Evolutionary conservation across 169 alveolate species (phyloP).

Genomic region (Eimeria brunetti): DNA sequence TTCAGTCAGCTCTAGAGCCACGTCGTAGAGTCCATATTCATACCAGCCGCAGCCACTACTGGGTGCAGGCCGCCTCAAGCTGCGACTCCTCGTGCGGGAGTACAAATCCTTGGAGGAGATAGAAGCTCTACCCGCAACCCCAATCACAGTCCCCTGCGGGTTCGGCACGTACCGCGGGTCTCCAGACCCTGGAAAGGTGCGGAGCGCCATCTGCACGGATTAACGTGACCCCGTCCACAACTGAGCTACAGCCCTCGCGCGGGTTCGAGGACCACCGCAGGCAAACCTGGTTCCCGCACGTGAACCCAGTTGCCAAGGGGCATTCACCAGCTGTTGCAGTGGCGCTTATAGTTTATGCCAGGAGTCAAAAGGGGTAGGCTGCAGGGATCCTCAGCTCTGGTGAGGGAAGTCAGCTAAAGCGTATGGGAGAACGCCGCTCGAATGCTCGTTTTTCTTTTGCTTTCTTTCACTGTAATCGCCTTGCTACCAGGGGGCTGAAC

Average conservation of each 20-base stretch:
- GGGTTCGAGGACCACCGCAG: background rate
- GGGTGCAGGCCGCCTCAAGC: background rate
- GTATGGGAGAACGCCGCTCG: background rate
- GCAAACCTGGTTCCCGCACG: background rate
- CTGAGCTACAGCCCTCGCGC: background rate
- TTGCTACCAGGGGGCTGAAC: background rate
- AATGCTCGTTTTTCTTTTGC: background rate
- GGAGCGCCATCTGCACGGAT: background rate
- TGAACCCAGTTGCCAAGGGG: background rate
- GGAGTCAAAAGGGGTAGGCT: background rate
- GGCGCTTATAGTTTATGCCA: background rate
- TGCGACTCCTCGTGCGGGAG: background rate
- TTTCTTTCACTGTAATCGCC: background rate
- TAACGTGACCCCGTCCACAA: background rate
- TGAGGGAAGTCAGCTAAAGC: background rate
- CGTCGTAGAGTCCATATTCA: constrained; percentile 34
- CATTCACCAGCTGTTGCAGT: background rate
- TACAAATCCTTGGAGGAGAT: constrained; percentile 18
- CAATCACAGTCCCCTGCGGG: background rate
- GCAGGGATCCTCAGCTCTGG: background rate
- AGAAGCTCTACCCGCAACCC: constrained; percentile 43
- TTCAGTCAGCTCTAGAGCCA: constrained; percentile 33
- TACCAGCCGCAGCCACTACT: constrained; percentile 53
- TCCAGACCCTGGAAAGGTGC: constrained; percentile 6
- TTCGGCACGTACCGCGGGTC: background rate